These are phyloP conservation scores for Orychophragmus violaceus DNA, from an alignment of 345 rosid genomes.

Conservation along the genomic window DNA sequence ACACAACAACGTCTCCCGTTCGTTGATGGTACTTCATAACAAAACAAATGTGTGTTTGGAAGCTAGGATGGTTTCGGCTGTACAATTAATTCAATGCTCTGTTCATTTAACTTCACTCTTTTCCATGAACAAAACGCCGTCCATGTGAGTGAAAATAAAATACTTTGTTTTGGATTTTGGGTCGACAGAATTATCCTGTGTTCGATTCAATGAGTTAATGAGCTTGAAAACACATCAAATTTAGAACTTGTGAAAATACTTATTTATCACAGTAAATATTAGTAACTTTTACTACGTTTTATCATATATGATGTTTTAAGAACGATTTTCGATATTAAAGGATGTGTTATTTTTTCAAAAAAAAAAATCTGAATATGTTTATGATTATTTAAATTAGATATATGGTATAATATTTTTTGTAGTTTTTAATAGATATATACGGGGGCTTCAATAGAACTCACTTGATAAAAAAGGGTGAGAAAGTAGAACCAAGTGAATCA, in stretches of 20 bases:
- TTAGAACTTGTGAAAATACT: not conserved
- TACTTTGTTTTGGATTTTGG: not conserved
- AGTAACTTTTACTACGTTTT: not conserved
- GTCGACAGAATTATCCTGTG: not conserved
- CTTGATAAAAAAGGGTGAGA: not conserved
- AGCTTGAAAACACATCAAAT: not conserved
- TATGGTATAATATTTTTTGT: not conserved
- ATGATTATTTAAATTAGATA: not conserved
- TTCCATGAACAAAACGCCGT: constrained; percentile 6
- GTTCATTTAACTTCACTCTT: not conserved
- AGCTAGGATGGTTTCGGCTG: not conserved
- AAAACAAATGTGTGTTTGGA: constrained; percentile 1
- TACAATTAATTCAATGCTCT: not conserved
- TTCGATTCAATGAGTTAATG: not conserved
- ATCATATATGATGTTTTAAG: not conserved
- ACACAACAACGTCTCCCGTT: not conserved
- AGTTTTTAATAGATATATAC: not conserved
- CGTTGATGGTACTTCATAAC: not conserved
- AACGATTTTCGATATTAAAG: not conserved
- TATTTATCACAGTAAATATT: not conserved
- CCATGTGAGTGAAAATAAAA: not conserved
- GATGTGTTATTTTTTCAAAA: not conserved
- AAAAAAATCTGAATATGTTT: too few relatives aligned
- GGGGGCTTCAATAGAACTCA: not conserved
- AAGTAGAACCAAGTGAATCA: not conserved